Evolutionary conservation across 129 eudicot genomes (phyloP), one percentile per base, ranked within the genome.

Genomic region (Pseudognaphalium luteoalbum): DNA sequence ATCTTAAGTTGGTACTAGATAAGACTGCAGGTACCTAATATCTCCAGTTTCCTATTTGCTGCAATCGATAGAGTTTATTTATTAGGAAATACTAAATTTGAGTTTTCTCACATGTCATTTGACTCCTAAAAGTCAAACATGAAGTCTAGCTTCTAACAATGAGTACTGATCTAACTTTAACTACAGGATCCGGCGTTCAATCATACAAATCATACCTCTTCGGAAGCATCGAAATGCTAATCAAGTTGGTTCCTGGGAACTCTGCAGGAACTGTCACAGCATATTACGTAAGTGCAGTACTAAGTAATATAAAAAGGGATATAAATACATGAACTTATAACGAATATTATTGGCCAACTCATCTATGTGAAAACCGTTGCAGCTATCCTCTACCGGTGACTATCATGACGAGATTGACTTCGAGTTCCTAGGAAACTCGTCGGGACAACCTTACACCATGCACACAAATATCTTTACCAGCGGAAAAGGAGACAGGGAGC

Each of bases 201-300:
- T 81, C 92, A 57, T 78, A 80, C 22, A 35, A 56, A 15, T 19
- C 85, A 30, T 87, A 35, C 81, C 79, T 89, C 39, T 89, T 75
- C 50, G 96, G 96, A 76, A 85, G 90, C 81, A 72, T 87, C 73
- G 87, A 82, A 50, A 69, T 89, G 85, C 75, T 61, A 28, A 89
- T 89, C 74, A 87, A 87, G 76, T 80, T 89, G 66, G 92, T 83
- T 41, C 86, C 86, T 1, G 90, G 88, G 12, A 81, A 87, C 72
- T 87, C 96, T 47, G 92, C 90, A 7, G 92, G 96, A 87, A 89
- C 96, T 11, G 96, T 89, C 25, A 85, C 92, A 52, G 89, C 96
- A 34, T 87, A 80, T 68, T 90, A 90, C 39, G 96, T 89, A 83
- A 76, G 92, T 87, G 6, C 75, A n/a, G 41, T 72, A 65, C 14